Evolutionary conservation across 495 filamentous ascomycete species (phyloP), one percentile per base, ranked within the genome.

Genomic region (Copromyces sp.): DNA sequence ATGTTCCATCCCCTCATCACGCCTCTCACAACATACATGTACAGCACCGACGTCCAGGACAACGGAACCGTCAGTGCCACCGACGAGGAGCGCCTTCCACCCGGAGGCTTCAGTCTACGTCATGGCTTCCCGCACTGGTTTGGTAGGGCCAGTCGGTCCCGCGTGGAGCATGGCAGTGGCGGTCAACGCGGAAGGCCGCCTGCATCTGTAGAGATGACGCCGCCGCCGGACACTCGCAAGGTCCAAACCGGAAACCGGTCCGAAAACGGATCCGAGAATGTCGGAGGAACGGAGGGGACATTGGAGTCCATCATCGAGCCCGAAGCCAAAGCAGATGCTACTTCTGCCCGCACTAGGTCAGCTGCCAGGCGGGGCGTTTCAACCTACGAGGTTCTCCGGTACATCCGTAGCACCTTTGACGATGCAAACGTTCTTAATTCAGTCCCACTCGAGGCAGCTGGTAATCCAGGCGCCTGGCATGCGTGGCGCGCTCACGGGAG

Each of bases 101-200:
- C 95, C 0, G 95, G 95, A 4, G 91, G 92, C 0, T 97, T 97
- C 80, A 93, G 90, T 74, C 85, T 98, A 42, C 85, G 92, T 68
- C 92, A 97, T 82, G 95, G 93, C 24, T 98, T 98, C 78, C 93
- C 95, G 3, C 85, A 87, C 71, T 97, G 95, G 94, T 97, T 94
- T 81, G 89, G 89, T 44, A 83, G 79, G 70, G 47, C 45, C 24
- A 39, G 20, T 59, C n/a, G 47, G 61, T 35, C 9, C 9, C 39
- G 41, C 9, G 16, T 17, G 37, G 72, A 17, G 32, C 42, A 29
- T 69, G 32, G n/a, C 3, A n/a, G 39, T 20, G 68, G 70, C 11
- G 39, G 76, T 16, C 73, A 69, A 41, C 72, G 73, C 1, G 72
- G 70, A 35, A 78, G 76, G 3, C 75, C 77, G 32, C 76, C 78